A percentile compares a stretch with the other conserved stretches of the same genome.
Conservation (phyloP, 495 filamentous ascomycete genomes). For the Wilcoxina mikolae region DNA sequence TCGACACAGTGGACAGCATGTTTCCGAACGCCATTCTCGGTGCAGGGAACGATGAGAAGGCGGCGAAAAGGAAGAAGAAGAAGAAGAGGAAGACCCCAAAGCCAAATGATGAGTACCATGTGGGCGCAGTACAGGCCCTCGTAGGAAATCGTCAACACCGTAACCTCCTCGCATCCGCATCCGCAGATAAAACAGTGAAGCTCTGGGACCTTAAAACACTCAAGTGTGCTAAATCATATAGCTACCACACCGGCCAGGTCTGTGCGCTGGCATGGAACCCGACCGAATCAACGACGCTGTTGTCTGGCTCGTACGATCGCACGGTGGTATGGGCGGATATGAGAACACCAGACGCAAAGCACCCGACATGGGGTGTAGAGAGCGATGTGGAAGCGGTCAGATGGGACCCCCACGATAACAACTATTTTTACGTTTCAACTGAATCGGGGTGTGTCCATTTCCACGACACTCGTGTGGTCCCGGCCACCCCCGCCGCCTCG, state of each 20-base stretch:
- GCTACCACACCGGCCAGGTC: slow-evolving; percentile 82
- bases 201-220: slow-evolving; percentile 89
- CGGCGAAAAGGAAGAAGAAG: slow-evolving; percentile 43
- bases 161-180: slow-evolving; percentile 89
- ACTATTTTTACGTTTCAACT: slow-evolving; percentile 89
- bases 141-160: slow-evolving; percentile 82
- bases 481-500: slow-evolving; percentile 51
- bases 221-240: slow-evolving; percentile 88
- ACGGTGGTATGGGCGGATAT: slow-evolving; percentile 86
- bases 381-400: slow-evolving; percentile 82
- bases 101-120: slow-evolving; percentile 80
- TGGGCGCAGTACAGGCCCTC: slow-evolving; percentile 81
- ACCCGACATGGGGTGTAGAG: slow-evolving; percentile 74
- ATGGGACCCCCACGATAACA: slow-evolving; percentile 85
- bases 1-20: slow-evolving; percentile 91
- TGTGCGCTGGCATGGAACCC: slow-evolving; percentile 91
- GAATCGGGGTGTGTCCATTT: slow-evolving; percentile 81
- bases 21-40: slow-evolving; percentile 94
- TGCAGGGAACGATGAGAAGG: slow-evolving; percentile 47
- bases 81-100: slow-evolving; percentile 75
- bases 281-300: slow-evolving; percentile 65
- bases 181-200: slow-evolving; percentile 92
- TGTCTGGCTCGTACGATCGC: slow-evolving; percentile 88
- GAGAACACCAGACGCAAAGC: slow-evolving; percentile 65
- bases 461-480: slow-evolving; percentile 59